Base-by-base conservation (phyloP, 805 yeast genomes). In the Kluyveromyces aestuarii region DNA sequence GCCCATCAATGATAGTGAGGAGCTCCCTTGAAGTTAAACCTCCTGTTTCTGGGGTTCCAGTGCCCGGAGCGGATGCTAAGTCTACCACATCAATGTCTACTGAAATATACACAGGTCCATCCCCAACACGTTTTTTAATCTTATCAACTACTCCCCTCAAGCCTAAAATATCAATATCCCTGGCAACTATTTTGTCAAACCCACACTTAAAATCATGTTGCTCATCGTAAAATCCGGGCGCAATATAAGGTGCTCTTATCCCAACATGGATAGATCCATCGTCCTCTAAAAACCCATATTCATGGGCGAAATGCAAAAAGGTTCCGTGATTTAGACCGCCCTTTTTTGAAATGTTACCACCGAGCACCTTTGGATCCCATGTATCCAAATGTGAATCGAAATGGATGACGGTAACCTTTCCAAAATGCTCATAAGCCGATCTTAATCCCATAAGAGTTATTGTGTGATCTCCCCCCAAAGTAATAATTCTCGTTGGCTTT, bases 321-420 rank as follows among this genome's bases (percentile, higher is more conserved):
- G 87, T 80, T 1, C 87, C 87, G 57, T 81, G 87, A 55, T 80
- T 81, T 44, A 79, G 58, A 21, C 68, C 64, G 62, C 79, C 74
- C 54, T 81, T 80, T 54, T 74, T 68, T 8, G 80, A 64, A 18
- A 80, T 60, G 1, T 76, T 81, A 0, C 87, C 87, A 1, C 85
- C 84, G 18, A 80, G 62, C 2, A 72, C 73, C 41, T 67, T 59
- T 1, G 87, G 87, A 53, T 74, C 73, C 83, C 85, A 81, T 2
- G 85, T 80, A 63, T 81, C 87, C 27, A 81, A 72, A 60, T 81
- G 87, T 27, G 82, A 73, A 59, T 81, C 87, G 53, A 81, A 81
- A 59, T 81, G 84, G 16, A 79, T 61, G n/a, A 79, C 80, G 6
- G 77, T 72, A 8, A 79, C 48, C 36, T 68, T 66, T 0, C 76